These are phyloP conservation scores for Juglanconis sp. DNA, from an alignment of 2,329 filamentous ascomycete genomes.

Conservation along the genomic window DNA sequence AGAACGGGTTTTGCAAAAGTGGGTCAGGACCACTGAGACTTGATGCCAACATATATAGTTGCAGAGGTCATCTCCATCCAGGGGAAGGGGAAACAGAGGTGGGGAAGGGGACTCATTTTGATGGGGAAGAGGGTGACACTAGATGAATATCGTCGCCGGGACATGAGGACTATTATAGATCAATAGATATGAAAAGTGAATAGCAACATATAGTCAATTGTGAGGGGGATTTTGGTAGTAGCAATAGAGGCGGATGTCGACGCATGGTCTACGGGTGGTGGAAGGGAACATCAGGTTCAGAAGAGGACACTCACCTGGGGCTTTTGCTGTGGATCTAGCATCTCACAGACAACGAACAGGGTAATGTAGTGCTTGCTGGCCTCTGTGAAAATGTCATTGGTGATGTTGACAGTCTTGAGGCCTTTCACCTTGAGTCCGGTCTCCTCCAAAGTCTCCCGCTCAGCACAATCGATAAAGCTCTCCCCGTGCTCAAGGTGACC, in stretches of 20 bases:
- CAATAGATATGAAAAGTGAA: too few relatives aligned
- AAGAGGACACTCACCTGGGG: conserved; percentile 47
- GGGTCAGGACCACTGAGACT: too few relatives aligned
- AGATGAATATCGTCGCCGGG: too few relatives aligned
- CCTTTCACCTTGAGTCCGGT: conserved; percentile 58
- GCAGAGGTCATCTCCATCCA: too few relatives aligned
- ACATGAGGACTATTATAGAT: too few relatives aligned
- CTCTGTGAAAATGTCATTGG: conserved; percentile 62
- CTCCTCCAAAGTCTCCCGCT: conserved; percentile 67
- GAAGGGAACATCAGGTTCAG: too few relatives aligned
- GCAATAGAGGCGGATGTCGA: conserved; percentile 5
- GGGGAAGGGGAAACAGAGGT: too few relatives aligned
- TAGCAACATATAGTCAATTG: too few relatives aligned
- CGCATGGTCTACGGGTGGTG: conserved; percentile 13
- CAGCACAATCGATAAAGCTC: conserved; percentile 57
- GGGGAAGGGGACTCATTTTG: too few relatives aligned
- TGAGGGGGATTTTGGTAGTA: too few relatives aligned
- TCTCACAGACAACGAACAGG: conserved; percentile 58
- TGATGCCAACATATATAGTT: too few relatives aligned
- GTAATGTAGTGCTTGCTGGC: conserved; percentile 73
- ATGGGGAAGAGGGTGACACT: too few relatives aligned
- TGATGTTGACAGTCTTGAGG: conserved; percentile 54
- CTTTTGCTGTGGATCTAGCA: conserved; percentile 43
- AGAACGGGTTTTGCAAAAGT: background rate
- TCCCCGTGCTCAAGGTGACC: conserved; percentile 74